Evolutionary conservation across 2,329 filamentous ascomycete genomes (phyloP), one percentile per base, ranked within the genome.

Genomic region (Alternaria panax): DNA sequence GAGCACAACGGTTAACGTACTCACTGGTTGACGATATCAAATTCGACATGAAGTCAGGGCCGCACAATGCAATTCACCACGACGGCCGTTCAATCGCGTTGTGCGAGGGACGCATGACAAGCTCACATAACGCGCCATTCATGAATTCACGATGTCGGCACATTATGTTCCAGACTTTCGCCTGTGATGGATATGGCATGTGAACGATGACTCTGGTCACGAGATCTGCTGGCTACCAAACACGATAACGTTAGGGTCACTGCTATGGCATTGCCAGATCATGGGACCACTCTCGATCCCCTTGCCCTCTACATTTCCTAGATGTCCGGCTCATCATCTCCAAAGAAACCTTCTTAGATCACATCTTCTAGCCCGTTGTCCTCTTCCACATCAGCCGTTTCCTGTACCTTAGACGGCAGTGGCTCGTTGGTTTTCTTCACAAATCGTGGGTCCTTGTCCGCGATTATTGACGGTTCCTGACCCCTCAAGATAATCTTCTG

Each of bases 111-210:
- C 7, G 6, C 8, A 1, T 1, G 8, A 7, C 22, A 0, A 16
- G 14, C 30, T 12, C 0, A 12, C 11, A 4, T 4, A 14, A 48
- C 14, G 5, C 2, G 5, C 7, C 30, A 2, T 6, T 7, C 5
- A 5, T 14, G 5, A 18, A 5, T 12, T 34, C 20, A 48, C 20
- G 20, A 48, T 12, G 28, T n/a, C 7, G 4, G 8, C 3, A 5
- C 45, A 34, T n/a, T 16, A 7, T n/a, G 1, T 7, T 34, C 14
- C 20, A 24, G 4, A 7, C 0, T 1, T 0, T 16, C 45, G 8
- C 5, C n/a, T 22, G 3, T 1, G 1, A 2, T 20, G 4, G 12
- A 6, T 0, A 2, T 32, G 8, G 27, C 12, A 20, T 32, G 2
- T 0, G 12, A 6, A 11, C 11, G 12, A 16, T 16, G 28, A 20